These are phyloP conservation scores for Hanseniaspora lindneri DNA, from an alignment of 805 yeast species.

Conservation along the genomic window DNA sequence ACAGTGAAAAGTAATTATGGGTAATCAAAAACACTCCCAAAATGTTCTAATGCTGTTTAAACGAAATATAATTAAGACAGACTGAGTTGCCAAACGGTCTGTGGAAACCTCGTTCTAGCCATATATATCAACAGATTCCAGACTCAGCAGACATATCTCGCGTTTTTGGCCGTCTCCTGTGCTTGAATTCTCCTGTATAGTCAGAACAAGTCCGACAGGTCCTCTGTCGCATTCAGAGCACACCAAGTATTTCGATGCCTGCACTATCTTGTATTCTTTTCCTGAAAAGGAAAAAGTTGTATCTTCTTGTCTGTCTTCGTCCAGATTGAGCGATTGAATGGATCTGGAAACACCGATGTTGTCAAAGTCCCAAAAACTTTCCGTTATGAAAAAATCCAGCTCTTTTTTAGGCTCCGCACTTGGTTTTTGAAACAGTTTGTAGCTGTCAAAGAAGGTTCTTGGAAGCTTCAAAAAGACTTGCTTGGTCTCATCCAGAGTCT, in stretches of 20 bases:
- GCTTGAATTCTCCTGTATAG: conserved; percentile 27
- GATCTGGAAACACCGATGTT: conserved; percentile 57
- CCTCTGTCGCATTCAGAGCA: conserved; percentile 75
- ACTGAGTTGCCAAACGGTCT: no score
- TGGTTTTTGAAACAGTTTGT: conserved; percentile 17
- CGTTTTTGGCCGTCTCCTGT: no score
- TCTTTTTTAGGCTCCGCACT: conserved; percentile 5
- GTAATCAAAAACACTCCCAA: no score
- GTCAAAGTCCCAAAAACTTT: conserved; percentile 68
- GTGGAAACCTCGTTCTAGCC: no score
- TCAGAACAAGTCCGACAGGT: conserved; percentile 53
- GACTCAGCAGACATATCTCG: conserved; percentile 9
- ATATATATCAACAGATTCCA: conserved; percentile 1
- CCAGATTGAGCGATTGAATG: conserved; percentile 16
- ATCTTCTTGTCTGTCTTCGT: conserved; percentile 22
- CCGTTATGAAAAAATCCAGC: conserved; percentile 33
- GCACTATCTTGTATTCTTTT: conserved; percentile 22
- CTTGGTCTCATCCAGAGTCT: background rate
- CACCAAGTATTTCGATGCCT: conserved; percentile 43
- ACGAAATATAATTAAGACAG: no score
- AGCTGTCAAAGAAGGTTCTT: conserved; percentile 16
- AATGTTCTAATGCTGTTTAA: no score
- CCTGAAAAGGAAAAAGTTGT: conserved; percentile 16
- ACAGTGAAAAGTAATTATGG: no score
- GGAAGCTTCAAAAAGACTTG: conserved; percentile 17